Evolutionary conservation across 2,329 filamentous ascomycete genomes (phyloP).

Genomic region (Xylariaceae sp.): DNA sequence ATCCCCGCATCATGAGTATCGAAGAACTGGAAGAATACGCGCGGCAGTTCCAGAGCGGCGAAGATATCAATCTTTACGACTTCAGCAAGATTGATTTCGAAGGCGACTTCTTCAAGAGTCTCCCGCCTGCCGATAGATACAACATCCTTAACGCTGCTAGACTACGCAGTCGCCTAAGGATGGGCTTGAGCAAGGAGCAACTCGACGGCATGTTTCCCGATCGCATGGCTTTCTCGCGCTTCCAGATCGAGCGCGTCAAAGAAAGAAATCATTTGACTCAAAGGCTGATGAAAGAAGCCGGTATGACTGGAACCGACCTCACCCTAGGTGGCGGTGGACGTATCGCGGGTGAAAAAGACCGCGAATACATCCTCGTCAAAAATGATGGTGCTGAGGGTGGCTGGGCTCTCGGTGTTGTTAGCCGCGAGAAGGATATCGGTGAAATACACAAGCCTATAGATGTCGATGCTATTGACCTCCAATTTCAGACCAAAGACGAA

Average conservation of each 20-base stretch:
- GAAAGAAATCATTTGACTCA: conserved; percentile 95
- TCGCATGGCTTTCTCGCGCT: conserved; percentile 92
- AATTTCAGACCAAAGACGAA: conserved; percentile 52
- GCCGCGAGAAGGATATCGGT: conserved; percentile 74
- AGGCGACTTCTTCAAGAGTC: conserved; percentile 86
- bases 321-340: conserved; percentile 63
- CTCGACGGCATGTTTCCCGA: conserved; percentile 95
- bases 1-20: conserved; percentile 93
- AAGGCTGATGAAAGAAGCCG: conserved; percentile 87
- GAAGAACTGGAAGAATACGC: conserved; percentile 94
- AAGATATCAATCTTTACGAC: conserved; percentile 89
- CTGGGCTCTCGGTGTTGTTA: conserved; percentile 93
- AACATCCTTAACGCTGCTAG: conserved; percentile 96
- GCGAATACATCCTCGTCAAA: conserved; percentile 94
- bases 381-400: conserved; percentile 93
- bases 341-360: conserved; percentile 79
- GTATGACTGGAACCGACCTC: conserved; percentile 74
- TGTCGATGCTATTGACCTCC: conserved; percentile 65
- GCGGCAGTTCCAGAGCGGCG: conserved; percentile 82
- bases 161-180: conserved; percentile 79
- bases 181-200: conserved; percentile 96
- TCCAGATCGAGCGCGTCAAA: conserved; percentile 90
- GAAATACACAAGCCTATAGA: conserved; percentile 87
- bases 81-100: conserved; percentile 99
- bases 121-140: conserved; percentile 87